Evolutionary conservation across 176 grass and related monocot genomes (phyloP), one percentile per base, ranked within the genome.

Genomic region (Eragrostis curvula): DNA sequence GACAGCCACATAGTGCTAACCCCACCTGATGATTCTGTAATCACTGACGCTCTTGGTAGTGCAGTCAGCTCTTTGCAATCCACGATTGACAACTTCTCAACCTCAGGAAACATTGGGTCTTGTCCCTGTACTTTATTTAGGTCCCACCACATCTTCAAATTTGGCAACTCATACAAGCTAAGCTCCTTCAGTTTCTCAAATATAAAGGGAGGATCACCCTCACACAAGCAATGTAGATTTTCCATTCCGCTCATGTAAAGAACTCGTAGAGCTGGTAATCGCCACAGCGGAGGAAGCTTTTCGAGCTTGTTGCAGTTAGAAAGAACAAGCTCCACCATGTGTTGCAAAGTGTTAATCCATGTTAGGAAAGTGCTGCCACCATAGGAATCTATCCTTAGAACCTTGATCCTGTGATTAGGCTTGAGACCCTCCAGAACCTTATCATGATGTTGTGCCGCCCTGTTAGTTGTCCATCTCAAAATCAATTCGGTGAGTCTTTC

Each of bases 231-330:
- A 3, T 18, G 68, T 5, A 82, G 0, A 1, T 45, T 16, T 48
- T 24, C 1, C 1, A 40, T 23, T 42, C 21, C 3, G 1, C 8
- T 5, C n/a, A 59, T 1, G 8, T 59, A 9, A 41, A 75, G 32
- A 42, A 24, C 2, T 42, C 0, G 72, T 1, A 75, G 52, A 9
- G 14, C 2, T 4, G 12, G 20, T 42, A 75, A 21, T 2, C 40
- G 11, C 11, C 52, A 75, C 0, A 58, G 20, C 23, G 12, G 32
- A 5, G 72, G 72, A 75, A 75, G 52, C 32, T 24, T 40, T 7
- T 75, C 0, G 10, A 21, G 8, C 0, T 2, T 40, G 0, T 23
- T 13, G 16, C 40, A 82, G 2, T 10, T 0, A 18, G 0, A 2
- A 2, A 82, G 42, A 24, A 7, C 2, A 30, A 82, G 12, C 79